These are phyloP conservation scores for Crepidotus variabilis DNA, from an alignment of 768 basidiomycete genomes.

Conservation along the genomic window DNA sequence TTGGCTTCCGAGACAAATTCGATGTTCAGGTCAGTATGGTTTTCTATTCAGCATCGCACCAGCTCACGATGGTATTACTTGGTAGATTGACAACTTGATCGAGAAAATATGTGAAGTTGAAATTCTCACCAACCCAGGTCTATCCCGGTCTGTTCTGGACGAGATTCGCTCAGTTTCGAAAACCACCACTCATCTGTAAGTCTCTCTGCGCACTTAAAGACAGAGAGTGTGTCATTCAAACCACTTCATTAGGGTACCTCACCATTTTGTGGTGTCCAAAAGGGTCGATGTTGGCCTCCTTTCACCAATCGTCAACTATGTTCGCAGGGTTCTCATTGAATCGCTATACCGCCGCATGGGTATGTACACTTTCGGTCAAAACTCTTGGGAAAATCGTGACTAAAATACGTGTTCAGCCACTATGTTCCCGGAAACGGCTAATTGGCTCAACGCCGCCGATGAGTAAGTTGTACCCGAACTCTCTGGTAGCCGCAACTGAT, in stretches of 20 bases:
- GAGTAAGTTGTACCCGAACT: conserved; percentile 35
- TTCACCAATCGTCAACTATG: conserved; percentile 32
- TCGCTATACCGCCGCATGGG: conserved; percentile 58
- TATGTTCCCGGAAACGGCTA: conserved; percentile 62
- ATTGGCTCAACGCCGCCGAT: conserved; percentile 54
- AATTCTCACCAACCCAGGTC: conserved; percentile 28
- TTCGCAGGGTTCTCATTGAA: conserved; percentile 54
- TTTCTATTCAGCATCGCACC: neutral
- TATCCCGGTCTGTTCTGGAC: conserved; percentile 26
- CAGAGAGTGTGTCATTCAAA: neutral
- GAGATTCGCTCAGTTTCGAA: conserved; percentile 39
- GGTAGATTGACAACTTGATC: conserved; percentile 43
- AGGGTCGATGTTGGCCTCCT: conserved; percentile 23
- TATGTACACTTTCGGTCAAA: conserved; percentile 19
- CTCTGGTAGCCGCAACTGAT: neutral
- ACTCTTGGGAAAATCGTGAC: neutral
- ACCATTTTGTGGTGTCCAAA: conserved; percentile 51
- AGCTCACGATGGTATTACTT: no score
- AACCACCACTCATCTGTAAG: conserved; percentile 57
- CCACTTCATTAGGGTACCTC: conserved; percentile 40
- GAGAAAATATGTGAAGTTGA: conserved; percentile 49
- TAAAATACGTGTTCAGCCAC: conserved; percentile 28
- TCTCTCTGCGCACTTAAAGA: conserved; percentile 1
- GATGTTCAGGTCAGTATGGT: conserved; percentile 33
- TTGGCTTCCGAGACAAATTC: conserved; percentile 61